Evolutionary conservation across 2,329 filamentous ascomycete species (phyloP).

Genomic region (Allantophomopsis cytisporea): DNA sequence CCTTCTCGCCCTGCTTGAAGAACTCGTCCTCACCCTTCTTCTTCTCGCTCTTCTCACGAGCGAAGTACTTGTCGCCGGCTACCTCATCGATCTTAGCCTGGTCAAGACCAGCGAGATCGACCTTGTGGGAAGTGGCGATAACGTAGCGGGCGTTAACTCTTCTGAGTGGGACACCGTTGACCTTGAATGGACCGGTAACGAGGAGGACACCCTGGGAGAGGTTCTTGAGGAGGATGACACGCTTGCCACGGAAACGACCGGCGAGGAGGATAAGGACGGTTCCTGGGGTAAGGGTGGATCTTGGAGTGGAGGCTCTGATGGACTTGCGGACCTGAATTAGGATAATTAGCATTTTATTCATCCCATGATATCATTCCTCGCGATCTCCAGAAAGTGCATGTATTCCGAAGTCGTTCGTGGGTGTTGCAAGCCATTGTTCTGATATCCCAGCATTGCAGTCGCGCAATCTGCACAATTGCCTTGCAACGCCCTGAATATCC

Average conservation of each 20-base stretch:
- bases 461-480: slow-evolving; percentile 4
- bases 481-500: slow-evolving; percentile 4
- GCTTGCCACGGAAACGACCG: slow-evolving; percentile 99
- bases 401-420: background rate
- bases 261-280: slow-evolving; percentile 97
- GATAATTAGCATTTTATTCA: slow-evolving; percentile 11
- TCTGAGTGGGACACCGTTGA: slow-evolving; percentile 97
- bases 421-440: background rate
- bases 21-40: slow-evolving; percentile 97
- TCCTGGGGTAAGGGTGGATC: slow-evolving; percentile 82
- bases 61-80: slow-evolving; percentile 76
- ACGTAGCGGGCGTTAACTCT: slow-evolving; percentile 89
- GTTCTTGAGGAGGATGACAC: slow-evolving; percentile 95
- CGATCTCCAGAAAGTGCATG: too few relatives aligned
- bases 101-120: slow-evolving; percentile 78
- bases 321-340: slow-evolving; percentile 77
- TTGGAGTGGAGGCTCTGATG: slow-evolving; percentile 74
- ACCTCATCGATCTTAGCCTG: slow-evolving; percentile 76
- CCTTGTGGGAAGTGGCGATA: slow-evolving; percentile 77
- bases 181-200: slow-evolving; percentile 99
- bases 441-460: slow-evolving; percentile 7
- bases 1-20: slow-evolving; percentile 98
- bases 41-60: slow-evolving; percentile 85
- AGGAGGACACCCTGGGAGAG: slow-evolving; percentile 96
- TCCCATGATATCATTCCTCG: background rate